Percentiles rank a stretch among this genome's conserved stretches.
These are phyloP conservation scores for Xanthoconium separans DNA, from an alignment of 1,284 basidiomycete species.

Conservation along the genomic window DNA sequence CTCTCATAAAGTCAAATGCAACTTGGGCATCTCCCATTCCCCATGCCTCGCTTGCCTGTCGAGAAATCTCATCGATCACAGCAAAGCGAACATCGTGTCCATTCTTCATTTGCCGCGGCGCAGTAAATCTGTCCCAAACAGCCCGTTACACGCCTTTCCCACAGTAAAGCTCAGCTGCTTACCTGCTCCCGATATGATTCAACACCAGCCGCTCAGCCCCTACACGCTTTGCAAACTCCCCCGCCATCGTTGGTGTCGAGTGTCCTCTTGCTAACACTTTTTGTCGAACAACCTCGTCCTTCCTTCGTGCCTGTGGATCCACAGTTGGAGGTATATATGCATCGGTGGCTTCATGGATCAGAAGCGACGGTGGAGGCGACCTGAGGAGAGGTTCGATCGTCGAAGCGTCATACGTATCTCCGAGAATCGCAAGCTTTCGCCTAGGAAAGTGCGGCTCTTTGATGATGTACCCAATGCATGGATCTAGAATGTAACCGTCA, in stretches of 20 bases:
- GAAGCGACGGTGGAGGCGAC: conserved; percentile 48
- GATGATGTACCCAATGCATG: conserved; percentile 82
- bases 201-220: conserved; percentile 68
- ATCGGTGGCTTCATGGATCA: conserved; percentile 86
- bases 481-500: conserved; percentile 47
- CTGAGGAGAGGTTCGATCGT: conserved; percentile 55
- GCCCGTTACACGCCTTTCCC: conserved; percentile 16
- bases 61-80: conserved; percentile 63
- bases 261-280: conserved; percentile 73
- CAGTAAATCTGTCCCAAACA: conserved; percentile 42
- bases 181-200: conserved; percentile 85
- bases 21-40: conserved; percentile 46
- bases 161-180: conserved; percentile 27
- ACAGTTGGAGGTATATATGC: conserved; percentile 63
- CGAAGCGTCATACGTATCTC: conserved; percentile 69
- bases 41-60: conserved; percentile 64
- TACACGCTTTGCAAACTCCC: conserved; percentile 69
- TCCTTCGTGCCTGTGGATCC: conserved; percentile 47
- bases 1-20: conserved; percentile 67
- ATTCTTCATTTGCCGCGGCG: conserved; percentile 41
- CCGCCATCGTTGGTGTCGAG: conserved; percentile 82
- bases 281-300: conserved; percentile 47
- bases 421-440: conserved; percentile 53
- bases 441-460: conserved; percentile 53
- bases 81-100: conserved; percentile 38